Conservation (phyloP, 805 yeast species). For the Grigorovia jiainica region DNA sequence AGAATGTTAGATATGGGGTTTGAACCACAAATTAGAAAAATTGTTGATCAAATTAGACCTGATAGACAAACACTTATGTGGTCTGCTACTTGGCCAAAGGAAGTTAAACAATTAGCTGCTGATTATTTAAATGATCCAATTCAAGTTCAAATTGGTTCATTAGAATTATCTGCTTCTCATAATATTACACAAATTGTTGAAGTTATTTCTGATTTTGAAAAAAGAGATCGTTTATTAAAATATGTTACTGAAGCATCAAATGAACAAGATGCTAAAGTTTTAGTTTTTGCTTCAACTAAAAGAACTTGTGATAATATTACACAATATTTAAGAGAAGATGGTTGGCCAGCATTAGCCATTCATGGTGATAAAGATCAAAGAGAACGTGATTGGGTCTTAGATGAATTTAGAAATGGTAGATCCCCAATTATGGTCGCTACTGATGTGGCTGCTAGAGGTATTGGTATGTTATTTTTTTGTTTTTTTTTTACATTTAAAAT, state of each 20-base stretch:
- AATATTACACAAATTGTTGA: conserved; percentile 90
- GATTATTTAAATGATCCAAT: conserved; percentile 89
- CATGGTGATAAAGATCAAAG: conserved; percentile 97
- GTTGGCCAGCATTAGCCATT: conserved; percentile 97
- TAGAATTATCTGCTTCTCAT: conserved; percentile 93
- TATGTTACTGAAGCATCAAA: conserved; percentile 74
- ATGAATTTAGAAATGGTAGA: conserved; percentile 84
- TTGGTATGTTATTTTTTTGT: conserved; percentile 62
- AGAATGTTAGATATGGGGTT: conserved; percentile 99
- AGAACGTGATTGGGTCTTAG: conserved; percentile 98
- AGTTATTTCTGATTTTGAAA: conserved; percentile 84
- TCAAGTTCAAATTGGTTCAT: conserved; percentile 93
- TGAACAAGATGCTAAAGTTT: conserved; percentile 62
- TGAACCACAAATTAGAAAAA: conserved; percentile 98
- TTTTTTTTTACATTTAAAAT: conserved; percentile 10
- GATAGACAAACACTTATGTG: conserved; percentile 99
- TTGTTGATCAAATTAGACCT: conserved; percentile 96
- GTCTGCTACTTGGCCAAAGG: conserved; percentile 99
- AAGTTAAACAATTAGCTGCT: conserved; percentile 84
- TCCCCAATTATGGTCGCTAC: conserved; percentile 98
- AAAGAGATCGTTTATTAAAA: conserved; percentile 81
- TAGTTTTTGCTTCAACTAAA: conserved; percentile 93
- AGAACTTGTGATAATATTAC: conserved; percentile 97
- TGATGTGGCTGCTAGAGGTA: conserved; percentile 99
- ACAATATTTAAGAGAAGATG: conserved; percentile 82